Evolutionary conservation across 495 filamentous ascomycete species (phyloP).

Genomic region (Tuber magnatum): DNA sequence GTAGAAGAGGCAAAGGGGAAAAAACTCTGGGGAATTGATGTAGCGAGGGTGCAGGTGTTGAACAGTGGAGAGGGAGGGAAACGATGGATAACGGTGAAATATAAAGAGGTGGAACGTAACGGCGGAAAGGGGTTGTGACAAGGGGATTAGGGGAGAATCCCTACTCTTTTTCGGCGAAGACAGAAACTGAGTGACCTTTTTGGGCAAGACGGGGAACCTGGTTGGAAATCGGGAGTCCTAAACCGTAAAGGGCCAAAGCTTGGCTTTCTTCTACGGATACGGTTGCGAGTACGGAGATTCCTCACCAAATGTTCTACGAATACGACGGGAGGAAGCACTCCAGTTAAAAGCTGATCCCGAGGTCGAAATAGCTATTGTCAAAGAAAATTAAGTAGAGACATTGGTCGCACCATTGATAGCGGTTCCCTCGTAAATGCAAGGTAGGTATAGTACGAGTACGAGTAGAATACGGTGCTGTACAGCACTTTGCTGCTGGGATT

Average conservation of each 20-base stretch:
- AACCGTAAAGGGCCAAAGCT: background rate
- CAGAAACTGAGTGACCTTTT: background rate
- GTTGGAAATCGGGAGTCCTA: background rate
- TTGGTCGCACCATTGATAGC: background rate
- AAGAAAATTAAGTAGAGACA: background rate
- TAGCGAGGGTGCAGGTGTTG: slow-evolving; percentile 7
- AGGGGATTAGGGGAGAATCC: slow-evolving; percentile 4
- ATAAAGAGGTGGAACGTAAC: slow-evolving; percentile 7
- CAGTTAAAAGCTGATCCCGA: background rate
- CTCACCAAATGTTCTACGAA: background rate
- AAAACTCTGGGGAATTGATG: slow-evolving; percentile 2
- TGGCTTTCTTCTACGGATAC: background rate
- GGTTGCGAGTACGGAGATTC: background rate
- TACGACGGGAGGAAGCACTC: background rate
- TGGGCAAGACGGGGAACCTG: background rate
- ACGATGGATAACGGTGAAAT: background rate
- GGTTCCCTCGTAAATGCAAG: no score
- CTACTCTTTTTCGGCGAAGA: background rate
- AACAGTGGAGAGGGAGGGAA: slow-evolving; percentile 1
- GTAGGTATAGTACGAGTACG: background rate
- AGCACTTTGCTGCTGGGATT: background rate
- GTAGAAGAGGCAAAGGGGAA: slow-evolving; percentile 10
- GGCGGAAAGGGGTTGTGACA: slow-evolving; percentile 16
- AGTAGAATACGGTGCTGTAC: background rate
- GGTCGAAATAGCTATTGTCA: background rate